Evolutionary conservation across 2,329 filamentous ascomycete genomes (phyloP), one percentile per base, ranked within the genome.

Genomic region (Colletotrichum noveboracense): DNA sequence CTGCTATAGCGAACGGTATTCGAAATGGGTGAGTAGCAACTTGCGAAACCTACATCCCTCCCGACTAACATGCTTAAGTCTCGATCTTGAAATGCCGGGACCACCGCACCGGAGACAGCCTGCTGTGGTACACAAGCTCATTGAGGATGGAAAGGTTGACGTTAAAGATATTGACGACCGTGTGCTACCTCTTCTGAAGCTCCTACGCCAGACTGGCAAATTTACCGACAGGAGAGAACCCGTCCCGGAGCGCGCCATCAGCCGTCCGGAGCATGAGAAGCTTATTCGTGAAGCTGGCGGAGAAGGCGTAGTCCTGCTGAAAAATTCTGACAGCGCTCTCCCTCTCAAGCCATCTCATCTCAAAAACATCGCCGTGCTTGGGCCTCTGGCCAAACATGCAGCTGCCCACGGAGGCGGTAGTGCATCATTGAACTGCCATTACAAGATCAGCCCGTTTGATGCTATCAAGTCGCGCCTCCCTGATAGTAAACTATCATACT

Each of bases 231-330:
- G 58, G 2, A 30, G 71, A 14, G 70, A 38, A 21, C 72, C 78
- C 5, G 66, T 32, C 38, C 1, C 88, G 88, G 67, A 73, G 56
- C 34, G 60, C 58, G 79, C 80, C 8, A 78, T 82, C 71, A 38
- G 58, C 7, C 67, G 48, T 7, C 67, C 71, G 8, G 68, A 72
- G 65, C 72, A 77, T 28, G 64, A 64, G 13, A 67, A 71, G 24
- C 66, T 78, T 5, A 74, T 77, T 34, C 70, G 78, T 10, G 62
- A 78, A 24, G 70, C 76, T 16, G 93, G 92, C 14, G 90, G 91
- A 5, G 93, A 95, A 80, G 91, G 92, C 5, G 92, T 95, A 12
- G 93, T 95, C 1, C 87, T 96, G 18, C 85, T 95, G 61, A 95
- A 95, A 84, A 96, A 96, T 77, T 89, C 94, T 18, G 88, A 89